A percentile compares a stretch with the other conserved stretches of the same genome.
phyloP scores from a whole-genome alignment of 139 green algal species.

The Chlorella vulgaris region DNA sequence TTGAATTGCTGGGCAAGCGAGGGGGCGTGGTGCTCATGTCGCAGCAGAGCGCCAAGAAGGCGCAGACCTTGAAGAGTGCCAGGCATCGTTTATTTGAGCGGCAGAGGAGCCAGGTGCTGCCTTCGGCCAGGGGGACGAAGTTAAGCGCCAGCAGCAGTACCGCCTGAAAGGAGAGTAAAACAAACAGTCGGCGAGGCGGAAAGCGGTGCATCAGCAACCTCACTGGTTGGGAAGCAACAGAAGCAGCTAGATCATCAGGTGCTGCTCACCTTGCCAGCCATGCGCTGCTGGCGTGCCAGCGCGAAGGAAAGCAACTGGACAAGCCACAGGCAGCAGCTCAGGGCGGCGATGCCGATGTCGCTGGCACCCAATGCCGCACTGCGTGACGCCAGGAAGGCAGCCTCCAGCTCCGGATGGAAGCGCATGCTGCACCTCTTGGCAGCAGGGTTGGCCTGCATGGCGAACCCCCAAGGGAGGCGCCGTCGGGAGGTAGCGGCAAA shows the following conservation, averaged over 20 bases:
- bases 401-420: background rate
- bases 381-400: background rate
- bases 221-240: background rate
- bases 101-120: constrained; percentile 9
- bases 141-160: constrained; percentile 6
- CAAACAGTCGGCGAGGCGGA: too few species aligned
- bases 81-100: constrained; percentile 4
- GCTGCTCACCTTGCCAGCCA: background rate
- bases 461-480: too few species aligned
- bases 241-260: background rate
- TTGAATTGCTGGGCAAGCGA: background rate
- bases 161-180: background rate
- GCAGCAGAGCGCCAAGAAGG: constrained; percentile 5
- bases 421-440: too few species aligned
- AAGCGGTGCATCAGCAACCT: background rate
- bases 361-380: background rate
- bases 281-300: background rate
- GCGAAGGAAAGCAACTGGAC: background rate
- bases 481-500: too few species aligned
- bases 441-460: too few species aligned
- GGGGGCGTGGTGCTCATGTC: background rate
- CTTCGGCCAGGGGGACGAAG: constrained; percentile 8
- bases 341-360: constrained; percentile 12
- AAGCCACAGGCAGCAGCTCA: constrained; percentile 16
- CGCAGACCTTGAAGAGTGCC: constrained; percentile 5